A percentile compares a stretch with the other conserved stretches of the same genome.
Evolutionary conservation across 148 eudicot genomes (phyloP).

Genomic region (Oxyria digyna): DNA sequence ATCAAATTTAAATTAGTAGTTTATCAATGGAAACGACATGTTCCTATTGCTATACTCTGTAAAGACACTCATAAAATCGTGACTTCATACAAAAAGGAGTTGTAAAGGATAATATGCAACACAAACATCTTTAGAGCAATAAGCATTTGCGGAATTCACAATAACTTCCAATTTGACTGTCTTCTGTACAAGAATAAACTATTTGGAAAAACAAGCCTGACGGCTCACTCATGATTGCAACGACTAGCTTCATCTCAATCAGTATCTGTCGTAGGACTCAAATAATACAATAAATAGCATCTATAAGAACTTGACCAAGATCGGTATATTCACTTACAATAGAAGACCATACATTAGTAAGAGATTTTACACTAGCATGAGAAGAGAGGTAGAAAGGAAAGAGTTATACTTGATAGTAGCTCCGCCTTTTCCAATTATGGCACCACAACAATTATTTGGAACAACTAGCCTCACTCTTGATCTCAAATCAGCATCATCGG

Average conservation of each 20-base stretch:
- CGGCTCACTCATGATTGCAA: neutral
- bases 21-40: neutral
- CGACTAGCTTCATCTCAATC: neutral
- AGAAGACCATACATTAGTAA: neutral
- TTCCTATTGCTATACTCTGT: neutral
- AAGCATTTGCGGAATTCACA: neutral
- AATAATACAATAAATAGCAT: neutral
- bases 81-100: neutral
- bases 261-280: neutral
- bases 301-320: neutral
- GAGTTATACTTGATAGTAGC: constrained; percentile 62
- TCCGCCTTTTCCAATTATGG: constrained; percentile 95
- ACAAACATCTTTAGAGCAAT: no score
- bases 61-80: neutral
- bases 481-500: constrained; percentile 48
- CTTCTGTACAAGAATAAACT: neutral
- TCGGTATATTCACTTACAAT: neutral
- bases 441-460: constrained; percentile 95
- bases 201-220: neutral
- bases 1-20: neutral
- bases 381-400: neutral
- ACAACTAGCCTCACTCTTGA: constrained; percentile 69
- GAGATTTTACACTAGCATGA: neutral
- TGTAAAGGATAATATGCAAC: neutral
- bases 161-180: neutral